Evolutionary conservation across 1,284 basidiomycete species (phyloP).

Genomic region (Dichomitus squalens): DNA sequence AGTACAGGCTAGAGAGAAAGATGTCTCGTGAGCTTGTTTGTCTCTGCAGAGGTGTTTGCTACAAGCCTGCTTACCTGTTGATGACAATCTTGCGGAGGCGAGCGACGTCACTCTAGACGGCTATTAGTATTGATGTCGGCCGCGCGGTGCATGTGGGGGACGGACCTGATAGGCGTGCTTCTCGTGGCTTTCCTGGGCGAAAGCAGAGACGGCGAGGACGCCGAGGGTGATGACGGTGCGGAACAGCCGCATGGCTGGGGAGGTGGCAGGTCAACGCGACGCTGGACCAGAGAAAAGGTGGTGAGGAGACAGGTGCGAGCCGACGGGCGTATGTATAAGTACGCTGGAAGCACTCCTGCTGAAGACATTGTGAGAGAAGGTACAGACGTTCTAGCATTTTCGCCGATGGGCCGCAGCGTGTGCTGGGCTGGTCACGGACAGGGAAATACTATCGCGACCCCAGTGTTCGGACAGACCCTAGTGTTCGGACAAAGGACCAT

Average conservation of each 20-base stretch:
- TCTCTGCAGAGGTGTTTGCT: not conserved
- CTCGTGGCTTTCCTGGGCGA: conserved; percentile 59
- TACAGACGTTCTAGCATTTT: no score
- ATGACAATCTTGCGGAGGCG: conserved; percentile 92
- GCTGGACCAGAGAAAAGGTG: conserved; percentile 1
- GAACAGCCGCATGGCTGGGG: conserved; percentile 60
- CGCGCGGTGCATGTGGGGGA: conserved; percentile 1
- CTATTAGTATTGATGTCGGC: not conserved
- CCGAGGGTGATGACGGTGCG: conserved; percentile 53
- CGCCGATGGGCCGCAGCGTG: no score
- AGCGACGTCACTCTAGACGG: conserved; percentile 82
- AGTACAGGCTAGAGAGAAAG: conserved; percentile 50
- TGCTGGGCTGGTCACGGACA: not conserved
- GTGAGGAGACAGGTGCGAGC: not conserved
- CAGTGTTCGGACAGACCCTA: no score
- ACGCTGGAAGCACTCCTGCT: no score
- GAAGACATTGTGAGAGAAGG: no score
- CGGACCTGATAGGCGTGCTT: conserved; percentile 82
- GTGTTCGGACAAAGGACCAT: no score
- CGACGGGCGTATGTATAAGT: no score
- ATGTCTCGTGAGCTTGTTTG: not conserved
- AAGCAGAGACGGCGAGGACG: conserved; percentile 48
- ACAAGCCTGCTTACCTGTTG: conserved; percentile 60
- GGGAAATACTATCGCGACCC: no score
- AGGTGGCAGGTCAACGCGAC: conserved; percentile 1